Evolutionary conservation across 2,329 filamentous ascomycete species (phyloP).

Genomic region (Rhexocercosporidium sp.): DNA sequence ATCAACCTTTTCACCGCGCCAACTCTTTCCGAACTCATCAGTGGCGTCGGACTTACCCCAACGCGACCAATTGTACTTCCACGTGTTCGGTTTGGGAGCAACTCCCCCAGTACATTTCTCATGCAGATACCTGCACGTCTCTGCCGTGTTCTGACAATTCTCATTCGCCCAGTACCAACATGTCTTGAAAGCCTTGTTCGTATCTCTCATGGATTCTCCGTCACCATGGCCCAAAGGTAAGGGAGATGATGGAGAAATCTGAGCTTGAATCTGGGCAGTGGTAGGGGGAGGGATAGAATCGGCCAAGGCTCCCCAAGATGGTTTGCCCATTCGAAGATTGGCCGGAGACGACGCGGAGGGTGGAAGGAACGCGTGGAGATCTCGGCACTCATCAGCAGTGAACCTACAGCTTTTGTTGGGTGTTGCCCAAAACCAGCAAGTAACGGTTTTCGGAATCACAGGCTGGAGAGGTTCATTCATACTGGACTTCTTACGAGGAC

Average conservation of each 20-base stretch:
- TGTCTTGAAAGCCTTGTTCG: slow-evolving; percentile 12
- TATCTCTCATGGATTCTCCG: not conserved
- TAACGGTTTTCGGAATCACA: slow-evolving; percentile 29
- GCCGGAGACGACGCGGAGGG: not conserved
- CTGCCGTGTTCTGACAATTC: slow-evolving; percentile 15
- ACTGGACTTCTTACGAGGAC: slow-evolving; percentile 2
- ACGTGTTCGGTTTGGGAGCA: slow-evolving; percentile 12
- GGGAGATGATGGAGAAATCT: not conserved
- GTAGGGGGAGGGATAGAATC: slow-evolving; percentile 22
- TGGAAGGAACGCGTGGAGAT: slow-evolving; percentile 31
- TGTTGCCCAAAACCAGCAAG: slow-evolving; percentile 32
- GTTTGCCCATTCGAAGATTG: slow-evolving; percentile 34
- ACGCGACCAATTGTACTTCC: not conserved
- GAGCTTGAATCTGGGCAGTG: not conserved
- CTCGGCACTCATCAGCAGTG: slow-evolving; percentile 35
- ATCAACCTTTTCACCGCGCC: not conserved
- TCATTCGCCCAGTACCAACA: slow-evolving; percentile 33
- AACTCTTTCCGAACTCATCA: slow-evolving; percentile 9
- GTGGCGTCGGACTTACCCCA: not conserved
- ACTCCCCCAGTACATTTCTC: slow-evolving; percentile 15
- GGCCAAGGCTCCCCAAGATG: slow-evolving; percentile 32
- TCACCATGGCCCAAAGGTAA: not conserved
- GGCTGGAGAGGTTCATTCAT: slow-evolving; percentile 23
- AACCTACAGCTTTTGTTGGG: slow-evolving; percentile 34
- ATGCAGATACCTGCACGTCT: slow-evolving; percentile 32